Base-by-base conservation (phyloP, 768 basidiomycete genomes). In the Boletus tomentosulus region DNA sequence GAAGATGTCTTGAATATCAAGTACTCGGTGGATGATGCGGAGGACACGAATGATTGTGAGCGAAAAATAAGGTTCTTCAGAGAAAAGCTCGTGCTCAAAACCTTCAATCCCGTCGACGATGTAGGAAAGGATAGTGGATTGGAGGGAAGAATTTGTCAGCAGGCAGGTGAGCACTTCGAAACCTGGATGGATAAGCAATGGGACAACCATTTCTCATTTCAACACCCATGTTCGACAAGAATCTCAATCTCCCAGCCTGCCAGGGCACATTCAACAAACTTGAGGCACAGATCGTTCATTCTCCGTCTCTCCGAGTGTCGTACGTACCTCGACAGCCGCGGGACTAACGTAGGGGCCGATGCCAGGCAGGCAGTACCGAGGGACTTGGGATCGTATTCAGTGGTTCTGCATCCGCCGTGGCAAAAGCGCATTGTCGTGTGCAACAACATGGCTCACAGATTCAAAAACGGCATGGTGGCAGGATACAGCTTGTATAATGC, bases 1-100 rank as follows among this genome's bases (percentile, higher is more conserved):
- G 76, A 95, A 97, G 51, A 92, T 80, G 47, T 89, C 85, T 64
- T 98, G 94, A 27, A 92, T 79, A 57, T 93, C 89, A 53, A 98
- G 74, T 0, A 89, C 79, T 1, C 92, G 85, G 56, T 85, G 81
- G 15, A 92, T 77, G 57, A 96, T 91, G 50, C 94, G 78, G 34
- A 98, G 75, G 7, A 90, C 82, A 13, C 93, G 87, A 19, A 85
- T 73, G 57, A 97, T 87, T 4, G 89, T 89, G 45, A 78, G 79
- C 33, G 79, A 78, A 73, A 91, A 90, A 65, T 78, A 84, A 0
- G 85, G 78, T 66, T 91, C 79, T 46, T 88, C 85, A 16, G 82
- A 80, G 0, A 86, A 81, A 25, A 87, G 66, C 16, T 80, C 81
- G 60, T 82, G 84, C 62, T 89, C 85, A 50, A 94, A 84, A 3